Conservation (phyloP, 2,329 filamentous ascomycete species). For the Aspergillus fijiensis region DNA sequence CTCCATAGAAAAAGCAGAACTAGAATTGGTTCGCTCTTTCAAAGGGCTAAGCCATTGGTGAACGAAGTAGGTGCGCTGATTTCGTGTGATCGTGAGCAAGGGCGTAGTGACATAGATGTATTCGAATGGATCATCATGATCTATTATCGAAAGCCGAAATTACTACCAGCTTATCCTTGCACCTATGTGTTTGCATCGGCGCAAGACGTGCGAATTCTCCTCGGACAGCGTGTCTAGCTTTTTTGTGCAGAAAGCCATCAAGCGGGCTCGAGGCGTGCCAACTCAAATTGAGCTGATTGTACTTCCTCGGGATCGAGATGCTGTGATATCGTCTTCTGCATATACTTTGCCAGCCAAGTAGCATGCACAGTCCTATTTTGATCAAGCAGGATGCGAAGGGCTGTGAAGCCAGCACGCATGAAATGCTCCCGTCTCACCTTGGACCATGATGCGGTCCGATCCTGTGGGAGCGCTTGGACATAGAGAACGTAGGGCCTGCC, state of each 20-base stretch:
- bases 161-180: neutral
- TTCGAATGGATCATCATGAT: neutral
- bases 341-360: conserved; percentile 28
- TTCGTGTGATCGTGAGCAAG: neutral
- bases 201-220: neutral
- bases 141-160: neutral
- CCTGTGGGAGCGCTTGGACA: conserved; percentile 23
- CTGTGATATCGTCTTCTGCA: conserved; percentile 33
- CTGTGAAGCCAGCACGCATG: conserved; percentile 38
- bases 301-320: conserved; percentile 16
- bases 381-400: conserved; percentile 39
- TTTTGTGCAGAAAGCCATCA: neutral
- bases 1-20: neutral
- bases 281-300: conserved; percentile 9
- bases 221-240: neutral
- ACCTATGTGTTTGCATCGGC: neutral
- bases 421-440: conserved; percentile 28
- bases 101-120: neutral
- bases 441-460: conserved; percentile 20
- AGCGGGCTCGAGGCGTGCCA: neutral
- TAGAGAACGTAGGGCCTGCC: conserved; percentile 32
- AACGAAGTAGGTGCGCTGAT: neutral
- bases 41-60: neutral
- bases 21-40: neutral
- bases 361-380: conserved; percentile 32